Base-by-base conservation (phyloP, 768 basidiomycete species). In the Candolleomyces aberdarensis region DNA sequence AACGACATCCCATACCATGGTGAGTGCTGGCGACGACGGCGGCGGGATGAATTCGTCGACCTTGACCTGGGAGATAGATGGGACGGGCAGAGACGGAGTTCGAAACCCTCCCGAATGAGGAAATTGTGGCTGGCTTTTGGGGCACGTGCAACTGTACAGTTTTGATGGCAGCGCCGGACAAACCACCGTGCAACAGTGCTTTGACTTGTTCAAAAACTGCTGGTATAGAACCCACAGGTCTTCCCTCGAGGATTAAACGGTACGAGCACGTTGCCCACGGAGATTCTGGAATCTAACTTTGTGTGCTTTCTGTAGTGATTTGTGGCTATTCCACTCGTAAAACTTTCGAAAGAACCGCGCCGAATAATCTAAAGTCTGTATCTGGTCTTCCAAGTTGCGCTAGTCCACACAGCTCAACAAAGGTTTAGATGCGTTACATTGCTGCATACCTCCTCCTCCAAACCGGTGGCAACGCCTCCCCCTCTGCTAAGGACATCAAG, bases 401-500 rank as follows among this genome's bases (percentile, higher is more conserved):
- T 3, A 43, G 9, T 5, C 32, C 6, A 17, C 7, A 17, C 10
- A 50, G 53, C 47, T n/a, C 15, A n/a, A n/a, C 40, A 40, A 26
- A 15, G 6, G 17, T 17, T 32, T 66, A 91, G 89, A 94, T 94
- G 92, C 91, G 91, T 78, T 80, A 94, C 73, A 80, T 98, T 76
- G 96, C 94, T 79, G 93, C 94, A 66, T 98, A 97, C 83, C 87
- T 99, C 62, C 94, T 99, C 74, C 94, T 98, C 79, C 90, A 91
- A 76, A 84, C 87, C 73, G 97, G 94, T 67, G 97, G 97, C 59
- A 98, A 98, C 72, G 78, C 87, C 69, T 85, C 83, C 64, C 96
- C 97, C 64, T 87, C 89, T 62, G 92, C 91, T 58, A 83, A 70
- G 50, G 96, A 98, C 74, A 82, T 99, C 80, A 94, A 87, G 80